Percentiles rank a stretch among this genome's conserved stretches.
phyloP scores from a whole-genome alignment of 1,284 basidiomycete species.

The Vanrija humicola region DNA sequence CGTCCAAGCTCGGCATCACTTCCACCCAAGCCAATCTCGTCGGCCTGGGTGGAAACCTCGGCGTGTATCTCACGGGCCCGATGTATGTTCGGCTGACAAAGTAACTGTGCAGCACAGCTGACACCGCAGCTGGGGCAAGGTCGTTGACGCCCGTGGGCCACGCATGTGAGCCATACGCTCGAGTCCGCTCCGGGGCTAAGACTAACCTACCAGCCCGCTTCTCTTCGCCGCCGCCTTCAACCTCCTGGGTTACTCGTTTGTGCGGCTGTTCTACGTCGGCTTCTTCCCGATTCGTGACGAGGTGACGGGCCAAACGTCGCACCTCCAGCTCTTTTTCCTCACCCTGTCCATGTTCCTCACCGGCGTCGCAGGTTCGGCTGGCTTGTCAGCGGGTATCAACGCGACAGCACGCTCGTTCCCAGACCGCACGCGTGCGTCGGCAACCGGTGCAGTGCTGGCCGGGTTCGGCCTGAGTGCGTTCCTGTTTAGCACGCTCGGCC shows the following conservation, averaged over 20 bases:
- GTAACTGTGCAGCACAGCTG: not conserved
- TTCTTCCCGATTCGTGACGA: slow-evolving; percentile 22
- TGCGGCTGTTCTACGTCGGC: slow-evolving; percentile 60
- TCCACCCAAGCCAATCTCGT: slow-evolving; percentile 73
- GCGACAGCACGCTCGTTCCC: slow-evolving; percentile 48
- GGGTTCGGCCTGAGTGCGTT: slow-evolving; percentile 83
- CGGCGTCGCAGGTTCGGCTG: slow-evolving; percentile 43
- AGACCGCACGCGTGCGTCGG: slow-evolving; percentile 56
- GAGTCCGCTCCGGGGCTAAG: not conserved
- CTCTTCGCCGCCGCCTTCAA: slow-evolving; percentile 55
- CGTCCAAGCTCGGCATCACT: slow-evolving; percentile 61
- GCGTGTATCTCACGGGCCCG: slow-evolving; percentile 41
- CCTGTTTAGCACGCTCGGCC: slow-evolving; percentile 66
- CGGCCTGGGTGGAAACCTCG: slow-evolving; percentile 51
- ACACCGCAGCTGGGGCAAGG: slow-evolving; percentile 60
- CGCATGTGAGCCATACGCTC: slow-evolving; percentile 46
- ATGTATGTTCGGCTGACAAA: slow-evolving; percentile 12
- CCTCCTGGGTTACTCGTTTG: slow-evolving; percentile 63
- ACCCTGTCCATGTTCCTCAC: slow-evolving; percentile 42
- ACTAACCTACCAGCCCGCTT: slow-evolving; percentile 24
- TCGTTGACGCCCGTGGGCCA: slow-evolving; percentile 64
- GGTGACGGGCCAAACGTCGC: slow-evolving; percentile 13
- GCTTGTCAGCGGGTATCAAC: slow-evolving; percentile 45
- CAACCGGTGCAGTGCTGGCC: slow-evolving; percentile 68
- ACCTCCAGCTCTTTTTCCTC: slow-evolving; percentile 29